Base-by-base conservation (phyloP, 805 yeast species). In the Sungouiella thailandica region DNA sequence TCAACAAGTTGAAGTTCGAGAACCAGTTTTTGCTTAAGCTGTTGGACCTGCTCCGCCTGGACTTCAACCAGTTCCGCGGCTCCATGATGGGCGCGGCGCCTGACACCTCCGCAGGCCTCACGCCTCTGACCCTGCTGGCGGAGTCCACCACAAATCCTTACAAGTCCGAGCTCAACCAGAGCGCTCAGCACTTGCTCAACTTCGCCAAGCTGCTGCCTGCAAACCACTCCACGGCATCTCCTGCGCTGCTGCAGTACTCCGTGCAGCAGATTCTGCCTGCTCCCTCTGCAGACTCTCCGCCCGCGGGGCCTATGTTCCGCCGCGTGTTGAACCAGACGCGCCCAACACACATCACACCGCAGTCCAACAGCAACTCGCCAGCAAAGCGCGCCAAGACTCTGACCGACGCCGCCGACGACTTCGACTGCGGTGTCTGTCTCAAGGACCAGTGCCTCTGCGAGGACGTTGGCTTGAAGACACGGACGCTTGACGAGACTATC, bases 391-490 rank as follows among this genome's bases (percentile, higher is more conserved):
- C 15, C 11, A 17, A 19, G 25, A 18, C 24, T n/a, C 40, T 34
- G 18, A 28, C 40, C 9, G 36, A 43, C 23, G 68, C 64, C 36
- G 28, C 40, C 9, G 36, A 43, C 23, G 68, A 64, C 36, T 62
- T 59, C 32, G 70, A 65, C 46, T 82, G 89, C 53, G 82, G 79
- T 3, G 74, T 77, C n/a, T 82, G 89, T 52, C 54, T 64, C 26
- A 79, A 79, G 51, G 87, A 80, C 32, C 78, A 72, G 36, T 83
- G 89, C 50, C 54, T 81, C 10, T 82, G 89, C 53, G 87, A 72
- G 40, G 54, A 56, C 23, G 70, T 60, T 7, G 78, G 79, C 2
- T 47, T 72, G 31, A 68, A 64, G 35, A 52, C 49, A 4, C 36
- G 40, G 28, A 17, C 48, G 18, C 50, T 48, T 25, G 62, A 63